Percentiles rank a stretch among this genome's conserved stretches.
Evolutionary conservation across 352 stramenopile genomes (phyloP).

Genomic region (Phytopythium ostracodes): DNA sequence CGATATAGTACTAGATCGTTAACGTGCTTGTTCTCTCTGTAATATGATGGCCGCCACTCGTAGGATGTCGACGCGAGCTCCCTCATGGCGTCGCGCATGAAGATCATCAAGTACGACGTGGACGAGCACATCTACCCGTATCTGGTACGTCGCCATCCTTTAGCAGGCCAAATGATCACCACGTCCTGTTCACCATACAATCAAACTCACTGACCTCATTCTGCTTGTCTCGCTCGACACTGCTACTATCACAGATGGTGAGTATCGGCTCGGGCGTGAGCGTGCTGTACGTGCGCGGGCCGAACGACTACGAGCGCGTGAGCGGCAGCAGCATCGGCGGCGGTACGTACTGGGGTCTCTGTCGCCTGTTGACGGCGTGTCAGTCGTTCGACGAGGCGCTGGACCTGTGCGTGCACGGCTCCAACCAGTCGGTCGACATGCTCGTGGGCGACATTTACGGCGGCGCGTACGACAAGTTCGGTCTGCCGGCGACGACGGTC

Average conservation of each 20-base stretch:
- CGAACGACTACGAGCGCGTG: slow-evolving; percentile 94
- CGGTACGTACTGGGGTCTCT: slow-evolving; percentile 99
- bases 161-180: no score
- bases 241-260: slow-evolving; percentile 69
- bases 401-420: slow-evolving; percentile 73
- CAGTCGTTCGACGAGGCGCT: slow-evolving; percentile 82
- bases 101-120: slow-evolving; percentile 72
- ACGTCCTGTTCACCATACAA: no score
- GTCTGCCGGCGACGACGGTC: slow-evolving; percentile 88
- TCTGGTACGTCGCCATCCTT: slow-evolving; percentile 65
- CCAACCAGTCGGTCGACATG: slow-evolving; percentile 92
- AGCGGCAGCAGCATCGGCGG: slow-evolving; percentile 98
- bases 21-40: no score
- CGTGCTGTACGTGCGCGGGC: slow-evolving; percentile 93
- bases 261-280: slow-evolving; percentile 98
- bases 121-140: slow-evolving; percentile 84
- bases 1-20: no score
- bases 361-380: slow-evolving; percentile 91
- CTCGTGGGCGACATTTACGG: slow-evolving; percentile 99
- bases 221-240: not conserved
- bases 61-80: slow-evolving; percentile 81
- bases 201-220: no score
- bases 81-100: slow-evolving; percentile 67
- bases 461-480: slow-evolving; percentile 93
- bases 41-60: not conserved